Evolutionary conservation across 1,139 yeast species (phyloP).

Genomic region (Lodderomyces parapsilosis): DNA sequence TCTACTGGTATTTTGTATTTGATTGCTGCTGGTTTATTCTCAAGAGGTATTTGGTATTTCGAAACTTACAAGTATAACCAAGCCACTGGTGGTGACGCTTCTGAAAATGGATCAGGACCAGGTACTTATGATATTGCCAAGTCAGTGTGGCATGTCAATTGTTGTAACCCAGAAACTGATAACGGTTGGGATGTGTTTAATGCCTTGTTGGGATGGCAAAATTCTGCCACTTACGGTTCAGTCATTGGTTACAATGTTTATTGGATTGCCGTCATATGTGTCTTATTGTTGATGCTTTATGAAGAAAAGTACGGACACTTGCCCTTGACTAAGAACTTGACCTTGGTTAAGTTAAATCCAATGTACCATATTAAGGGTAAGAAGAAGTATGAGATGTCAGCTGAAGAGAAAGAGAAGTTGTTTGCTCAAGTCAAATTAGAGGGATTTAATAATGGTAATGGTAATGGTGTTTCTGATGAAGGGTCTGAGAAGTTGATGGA

Average conservation of each 20-base stretch:
- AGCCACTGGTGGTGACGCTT: constrained; percentile 82
- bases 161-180: constrained; percentile 87
- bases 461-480: constrained; percentile 4
- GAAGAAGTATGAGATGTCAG: constrained; percentile 58
- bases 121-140: constrained; percentile 80
- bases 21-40: constrained; percentile 84
- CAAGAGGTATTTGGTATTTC: constrained; percentile 87
- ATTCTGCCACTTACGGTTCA: constrained; percentile 78
- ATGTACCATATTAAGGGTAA: constrained; percentile 68
- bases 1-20: constrained; percentile 83
- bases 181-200: constrained; percentile 94
- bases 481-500: constrained; percentile 5
- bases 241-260: constrained; percentile 80
- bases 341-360: constrained; percentile 62
- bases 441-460: constrained; percentile 10
- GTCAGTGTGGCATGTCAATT: constrained; percentile 90
- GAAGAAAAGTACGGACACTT: constrained; percentile 60
- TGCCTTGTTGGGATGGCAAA: constrained; percentile 35
- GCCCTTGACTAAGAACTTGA: constrained; percentile 46
- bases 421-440: constrained; percentile 32
- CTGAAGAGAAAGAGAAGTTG: constrained; percentile 52
- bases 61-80: constrained; percentile 63
- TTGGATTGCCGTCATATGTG: constrained; percentile 65
- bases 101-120: constrained; percentile 87
- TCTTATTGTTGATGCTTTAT: constrained; percentile 59